Evolutionary conservation across 2,329 filamentous ascomycete species (phyloP), one percentile per base, ranked within the genome.

Genomic region (Venturia effusa): DNA sequence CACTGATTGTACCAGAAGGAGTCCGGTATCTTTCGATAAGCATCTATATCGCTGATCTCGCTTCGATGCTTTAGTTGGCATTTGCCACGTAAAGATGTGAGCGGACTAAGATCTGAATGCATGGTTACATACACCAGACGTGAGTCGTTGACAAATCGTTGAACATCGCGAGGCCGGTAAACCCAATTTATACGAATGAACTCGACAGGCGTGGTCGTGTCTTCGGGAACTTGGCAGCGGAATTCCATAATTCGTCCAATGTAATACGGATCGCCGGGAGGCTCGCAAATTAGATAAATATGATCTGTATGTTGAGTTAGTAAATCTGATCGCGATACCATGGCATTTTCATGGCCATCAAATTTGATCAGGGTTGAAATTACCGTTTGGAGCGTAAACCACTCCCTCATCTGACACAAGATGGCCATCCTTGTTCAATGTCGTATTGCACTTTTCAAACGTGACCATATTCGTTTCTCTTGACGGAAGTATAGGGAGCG

Each of bases 231-330:
- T 71, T 83, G 79, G 72, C 96, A 91, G 70, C 97, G 80, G 74
- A 97, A 97, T 75, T 99, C 93, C 94, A 99, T 99, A 74, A 99
- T 94, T 70, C 94, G 90, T 67, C 90, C 94, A 68, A 99, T 81
- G 75, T 99, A 99, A 78, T 99, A 99, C 64, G 94, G 94, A 77
- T 99, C 94, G 62, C 94, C 94, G 19, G 94, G 94, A 61, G 94
- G 94, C 77, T 99, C 94, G 77, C 92, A 97, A 67, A 99, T 89
- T 67, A 97, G 85, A 80, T 97, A 99, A 69, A 96, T 90, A 79
- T 97, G 86, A 76, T 90, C 87, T 89, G 72, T 45, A 30, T 32
- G 59, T 22, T 40, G n/a, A 32, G 63, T 70, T 67, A 70, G 68
- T 65, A 37, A 11, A 19, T 8, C 34, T 39, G 32, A 24, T 62